Conservation (phyloP, 177 flowering plant genomes). For the Telopea speciosissima region DNA sequence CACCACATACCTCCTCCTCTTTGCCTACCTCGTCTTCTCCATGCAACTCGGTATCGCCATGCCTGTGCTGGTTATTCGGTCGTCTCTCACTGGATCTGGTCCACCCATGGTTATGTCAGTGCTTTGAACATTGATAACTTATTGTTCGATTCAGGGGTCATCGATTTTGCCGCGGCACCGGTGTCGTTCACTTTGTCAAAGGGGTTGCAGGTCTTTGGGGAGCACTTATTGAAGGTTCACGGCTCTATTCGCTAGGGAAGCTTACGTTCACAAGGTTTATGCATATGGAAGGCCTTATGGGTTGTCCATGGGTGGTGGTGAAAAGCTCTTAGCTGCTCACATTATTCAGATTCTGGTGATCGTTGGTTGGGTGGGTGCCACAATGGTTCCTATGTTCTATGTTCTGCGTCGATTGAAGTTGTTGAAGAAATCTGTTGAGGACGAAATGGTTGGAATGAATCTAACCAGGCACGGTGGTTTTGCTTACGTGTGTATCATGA, state of each 20-base stretch:
- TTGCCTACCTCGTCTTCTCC: slow-evolving; percentile 81
- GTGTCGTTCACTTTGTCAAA: slow-evolving; percentile 80
- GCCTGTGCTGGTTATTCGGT: slow-evolving; percentile 90
- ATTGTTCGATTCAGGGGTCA: slow-evolving; percentile 53
- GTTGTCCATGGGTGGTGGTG: slow-evolving; percentile 73
- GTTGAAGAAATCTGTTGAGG: slow-evolving; percentile 55
- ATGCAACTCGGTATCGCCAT: slow-evolving; percentile 96
- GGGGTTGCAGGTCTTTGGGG: slow-evolving; percentile 78
- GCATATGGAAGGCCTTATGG: slow-evolving; percentile 51
- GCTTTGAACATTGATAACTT: slow-evolving; percentile 23
- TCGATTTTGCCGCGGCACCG: slow-evolving; percentile 79
- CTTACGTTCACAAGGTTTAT: slow-evolving; percentile 52
- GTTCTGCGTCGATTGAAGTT: slow-evolving; percentile 40
- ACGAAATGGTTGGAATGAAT: slow-evolving; percentile 82
- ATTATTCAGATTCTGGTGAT: slow-evolving; percentile 58
- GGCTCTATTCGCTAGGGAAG: slow-evolving; percentile 51
- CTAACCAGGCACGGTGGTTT: slow-evolving; percentile 71
- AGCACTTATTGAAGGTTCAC: slow-evolving; percentile 71
- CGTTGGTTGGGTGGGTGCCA: slow-evolving; percentile 62
- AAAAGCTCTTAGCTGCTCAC: slow-evolving; percentile 57
- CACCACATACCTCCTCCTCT: slow-evolving; percentile 72
- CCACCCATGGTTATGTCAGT: slow-evolving; percentile 67
- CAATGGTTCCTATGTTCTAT: slow-evolving; percentile 67
- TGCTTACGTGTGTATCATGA: slow-evolving; percentile 62
- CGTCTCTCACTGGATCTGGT: slow-evolving; percentile 87